Percentiles rank a stretch among this genome's conserved stretches.
These are phyloP conservation scores for Hypoxylon rubiginosum DNA, from an alignment of 2,329 filamentous ascomycete genomes.

Conservation along the genomic window DNA sequence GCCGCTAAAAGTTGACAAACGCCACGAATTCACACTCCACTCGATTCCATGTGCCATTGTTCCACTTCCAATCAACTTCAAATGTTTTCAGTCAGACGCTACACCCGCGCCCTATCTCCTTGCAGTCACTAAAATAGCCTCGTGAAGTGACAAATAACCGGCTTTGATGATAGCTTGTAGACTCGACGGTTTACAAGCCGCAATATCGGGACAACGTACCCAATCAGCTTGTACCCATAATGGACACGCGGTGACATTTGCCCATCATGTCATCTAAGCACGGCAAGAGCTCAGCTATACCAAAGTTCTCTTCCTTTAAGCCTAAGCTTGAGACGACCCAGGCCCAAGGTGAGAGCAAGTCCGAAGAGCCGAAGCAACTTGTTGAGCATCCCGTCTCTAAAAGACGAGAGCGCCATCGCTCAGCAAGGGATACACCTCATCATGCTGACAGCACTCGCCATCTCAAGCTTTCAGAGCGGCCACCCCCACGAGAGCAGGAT, in stretches of 20 bases:
- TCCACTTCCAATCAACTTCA: neutral
- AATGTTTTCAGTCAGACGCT: neutral
- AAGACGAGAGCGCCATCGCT: slow-evolving; percentile 16
- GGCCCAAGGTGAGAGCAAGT: slow-evolving; percentile 30
- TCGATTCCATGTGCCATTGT: neutral
- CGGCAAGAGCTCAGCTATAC: slow-evolving; percentile 59
- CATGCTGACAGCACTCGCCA: slow-evolving; percentile 12
- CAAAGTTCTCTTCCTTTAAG: slow-evolving; percentile 83
- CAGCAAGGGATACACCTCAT: slow-evolving; percentile 24
- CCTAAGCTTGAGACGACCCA: slow-evolving; percentile 56
- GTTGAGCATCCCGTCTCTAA: slow-evolving; percentile 15
- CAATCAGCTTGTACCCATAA: neutral
- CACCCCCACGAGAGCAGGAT: slow-evolving; percentile 22
- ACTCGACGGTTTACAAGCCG: slow-evolving; percentile 14
- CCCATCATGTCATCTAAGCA: slow-evolving; percentile 46
- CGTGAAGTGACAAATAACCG: slow-evolving; percentile 1
- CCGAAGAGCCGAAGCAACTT: slow-evolving; percentile 27
- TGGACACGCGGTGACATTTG: slow-evolving; percentile 12
- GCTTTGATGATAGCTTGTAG: neutral
- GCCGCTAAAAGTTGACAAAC: slow-evolving; percentile 15
- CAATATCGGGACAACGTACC: neutral
- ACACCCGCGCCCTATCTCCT: neutral
- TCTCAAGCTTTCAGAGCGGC: slow-evolving; percentile 28
- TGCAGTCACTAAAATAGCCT: neutral
- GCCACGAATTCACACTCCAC: slow-evolving; percentile 8